These are phyloP conservation scores for Apiospora arundinis DNA, from an alignment of 2,329 filamentous ascomycete species.

Conservation along the genomic window DNA sequence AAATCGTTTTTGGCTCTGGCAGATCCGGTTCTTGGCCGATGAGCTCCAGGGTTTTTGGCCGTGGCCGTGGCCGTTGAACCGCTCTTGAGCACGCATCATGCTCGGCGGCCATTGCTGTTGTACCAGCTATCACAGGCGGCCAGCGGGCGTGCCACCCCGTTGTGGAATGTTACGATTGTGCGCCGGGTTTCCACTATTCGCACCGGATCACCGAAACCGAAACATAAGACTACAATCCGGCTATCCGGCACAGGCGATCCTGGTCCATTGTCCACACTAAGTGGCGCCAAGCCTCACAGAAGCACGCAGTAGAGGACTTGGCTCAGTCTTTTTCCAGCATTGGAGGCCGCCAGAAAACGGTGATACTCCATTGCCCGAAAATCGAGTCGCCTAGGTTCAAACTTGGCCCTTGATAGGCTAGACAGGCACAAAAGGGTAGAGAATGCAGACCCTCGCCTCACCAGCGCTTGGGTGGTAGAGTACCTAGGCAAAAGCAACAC, in stretches of 20 bases:
- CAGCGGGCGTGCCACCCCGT: not conserved
- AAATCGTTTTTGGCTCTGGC: not conserved
- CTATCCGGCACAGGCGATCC: slow-evolving; percentile 22
- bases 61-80: not conserved
- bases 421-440: not conserved
- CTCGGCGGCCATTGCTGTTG: slow-evolving; percentile 1
- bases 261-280: slow-evolving; percentile 17
- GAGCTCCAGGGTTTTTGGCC: not conserved
- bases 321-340: not conserved
- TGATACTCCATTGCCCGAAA: slow-evolving; percentile 1
- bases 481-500: not conserved
- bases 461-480: not conserved
- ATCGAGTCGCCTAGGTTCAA: not conserved
- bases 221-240: slow-evolving; percentile 15
- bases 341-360: not conserved
- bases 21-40: not conserved
- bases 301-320: slow-evolving; percentile 8
- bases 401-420: not conserved
- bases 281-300: slow-evolving; percentile 9
- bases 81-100: not conserved
- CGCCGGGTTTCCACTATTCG: slow-evolving; percentile 16
- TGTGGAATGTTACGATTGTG: not conserved
- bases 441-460: not conserved
- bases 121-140: not conserved
- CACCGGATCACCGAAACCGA: slow-evolving; percentile 18